A percentile compares a stretch with the other conserved stretches of the same genome.
Evolutionary conservation across 768 basidiomycete species (phyloP).

Genomic region (Leucosporidium yakuticum): DNA sequence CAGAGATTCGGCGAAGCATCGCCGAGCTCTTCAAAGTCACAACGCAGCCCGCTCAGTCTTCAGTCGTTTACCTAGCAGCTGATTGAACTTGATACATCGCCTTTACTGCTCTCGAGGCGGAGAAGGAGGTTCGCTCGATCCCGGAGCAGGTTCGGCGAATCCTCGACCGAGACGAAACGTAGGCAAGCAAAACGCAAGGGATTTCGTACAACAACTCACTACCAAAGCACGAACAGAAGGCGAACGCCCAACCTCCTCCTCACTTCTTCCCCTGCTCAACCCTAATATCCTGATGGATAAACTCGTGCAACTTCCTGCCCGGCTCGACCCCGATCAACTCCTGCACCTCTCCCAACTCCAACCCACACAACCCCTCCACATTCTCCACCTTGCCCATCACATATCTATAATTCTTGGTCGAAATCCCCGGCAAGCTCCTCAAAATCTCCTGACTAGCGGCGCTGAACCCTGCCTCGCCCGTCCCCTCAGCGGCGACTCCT

Average conservation of each 20-base stretch:
- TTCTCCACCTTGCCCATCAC: slow-evolving; percentile 75
- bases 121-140: too few species aligned
- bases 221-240: neutral
- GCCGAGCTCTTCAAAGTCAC: too few species aligned
- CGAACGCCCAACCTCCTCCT: neutral
- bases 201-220: neutral
- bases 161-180: too few species aligned
- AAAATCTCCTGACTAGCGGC: slow-evolving; percentile 69
- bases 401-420: slow-evolving; percentile 73
- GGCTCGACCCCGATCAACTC: slow-evolving; percentile 72
- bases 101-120: too few species aligned
- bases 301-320: slow-evolving; percentile 71
- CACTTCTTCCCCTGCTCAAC: neutral
- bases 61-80: too few species aligned
- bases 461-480: slow-evolving; percentile 59
- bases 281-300: slow-evolving; percentile 53
- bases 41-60: too few species aligned
- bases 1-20: too few species aligned
- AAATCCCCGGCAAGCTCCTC: slow-evolving; percentile 74
- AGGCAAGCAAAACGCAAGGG: too few species aligned
- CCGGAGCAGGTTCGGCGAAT: too few species aligned
- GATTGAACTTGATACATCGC: too few species aligned
- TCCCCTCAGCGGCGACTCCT: slow-evolving; percentile 45
- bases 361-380: slow-evolving; percentile 65
- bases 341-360: slow-evolving; percentile 59